Conservation (phyloP, 768 basidiomycete species). For the Boletus rufocinnamomeus region DNA sequence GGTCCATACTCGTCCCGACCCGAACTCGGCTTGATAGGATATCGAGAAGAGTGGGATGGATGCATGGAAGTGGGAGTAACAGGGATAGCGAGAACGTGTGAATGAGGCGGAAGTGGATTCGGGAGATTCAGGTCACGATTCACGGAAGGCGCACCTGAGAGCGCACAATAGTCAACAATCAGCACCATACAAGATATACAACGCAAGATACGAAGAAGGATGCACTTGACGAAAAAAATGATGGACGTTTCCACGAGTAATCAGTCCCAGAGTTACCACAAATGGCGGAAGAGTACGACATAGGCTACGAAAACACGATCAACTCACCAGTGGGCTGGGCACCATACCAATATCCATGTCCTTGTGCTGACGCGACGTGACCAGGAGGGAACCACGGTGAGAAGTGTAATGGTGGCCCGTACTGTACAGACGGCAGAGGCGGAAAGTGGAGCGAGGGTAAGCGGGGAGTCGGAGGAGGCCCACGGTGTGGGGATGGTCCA, state of each 20-base stretch:
- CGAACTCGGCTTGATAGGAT: constrained; percentile 1
- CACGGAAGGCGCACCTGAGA: constrained; percentile 20
- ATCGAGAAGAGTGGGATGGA: constrained; percentile 4
- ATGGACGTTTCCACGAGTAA: constrained; percentile 4
- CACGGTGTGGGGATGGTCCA: constrained; percentile 11
- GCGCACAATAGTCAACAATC: constrained; percentile 7
- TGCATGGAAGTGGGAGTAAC: not conserved
- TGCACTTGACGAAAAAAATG: not conserved
- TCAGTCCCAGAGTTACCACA: not conserved
- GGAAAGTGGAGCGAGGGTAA: constrained; percentile 15
- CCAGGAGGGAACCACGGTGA: constrained; percentile 20
- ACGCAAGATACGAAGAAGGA: not conserved
- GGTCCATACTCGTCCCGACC: constrained; percentile 5
- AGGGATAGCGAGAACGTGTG: constrained; percentile 8
- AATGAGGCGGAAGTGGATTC: constrained; percentile 5
- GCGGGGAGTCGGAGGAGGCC: constrained; percentile 2
- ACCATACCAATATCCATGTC: constrained; percentile 28
- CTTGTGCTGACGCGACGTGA: constrained; percentile 12
- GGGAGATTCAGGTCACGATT: constrained; percentile 9
- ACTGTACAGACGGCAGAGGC: constrained; percentile 14
- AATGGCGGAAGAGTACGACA: not conserved
- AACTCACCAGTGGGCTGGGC: constrained; percentile 24
- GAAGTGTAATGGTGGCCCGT: constrained; percentile 16
- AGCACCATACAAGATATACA: constrained; percentile 9
- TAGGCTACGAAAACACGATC: constrained; percentile 2